Base-by-base conservation (phyloP, 495 filamentous ascomycete species). In the Acidiella bohemica region DNA sequence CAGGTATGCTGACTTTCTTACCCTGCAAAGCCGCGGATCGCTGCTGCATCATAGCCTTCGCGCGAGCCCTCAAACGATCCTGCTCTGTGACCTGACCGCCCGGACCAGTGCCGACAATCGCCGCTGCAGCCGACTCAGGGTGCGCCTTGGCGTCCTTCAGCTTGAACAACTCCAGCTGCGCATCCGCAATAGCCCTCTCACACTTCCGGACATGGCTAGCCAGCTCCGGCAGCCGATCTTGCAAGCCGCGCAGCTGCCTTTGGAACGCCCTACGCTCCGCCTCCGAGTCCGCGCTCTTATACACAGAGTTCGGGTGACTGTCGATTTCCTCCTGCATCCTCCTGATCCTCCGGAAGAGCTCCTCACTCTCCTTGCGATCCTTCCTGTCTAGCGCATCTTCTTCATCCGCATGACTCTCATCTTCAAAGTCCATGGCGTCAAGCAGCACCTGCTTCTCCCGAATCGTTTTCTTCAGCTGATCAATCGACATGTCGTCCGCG, bases 271-370 rank as follows among this genome's bases (percentile, higher is more conserved):
- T 69, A 13, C 85, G 72, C 56, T 99, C 92, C 5, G 85, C 84
- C 20, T 83, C 82, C 5, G 78, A 84, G 59, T 95, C 84, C 14
- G 79, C 67, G 31, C 72, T 73, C 37, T 75, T 70, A 45, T 85
- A 63, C 2, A 73, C 65, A 27, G 84, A 75, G 59, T 87, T 79
- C 0, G 92, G 92, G 50, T 99, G 84, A 18, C 68, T 71, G 59
- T 96, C 87, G 50, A 99, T 93, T 48, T 99, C 92, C 49, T 95
- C 92, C 57, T 99, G 92, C 19, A 95, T 73, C n/a, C 84, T 74
- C 37, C 92, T 72, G 47, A 96, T 85, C 14, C 90, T 80, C 28
- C 84, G 75, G 61, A 94, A 95, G 4, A 99, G 73, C 47, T 93
- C 88, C 42, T 96, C 92, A 14, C 86, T 84, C 47, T 95, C 92